A percentile compares a stretch with the other conserved stretches of the same genome.
phyloP scores from a whole-genome alignment of 176 grass and related monocot genomes.

The Oryza officinalis region DNA sequence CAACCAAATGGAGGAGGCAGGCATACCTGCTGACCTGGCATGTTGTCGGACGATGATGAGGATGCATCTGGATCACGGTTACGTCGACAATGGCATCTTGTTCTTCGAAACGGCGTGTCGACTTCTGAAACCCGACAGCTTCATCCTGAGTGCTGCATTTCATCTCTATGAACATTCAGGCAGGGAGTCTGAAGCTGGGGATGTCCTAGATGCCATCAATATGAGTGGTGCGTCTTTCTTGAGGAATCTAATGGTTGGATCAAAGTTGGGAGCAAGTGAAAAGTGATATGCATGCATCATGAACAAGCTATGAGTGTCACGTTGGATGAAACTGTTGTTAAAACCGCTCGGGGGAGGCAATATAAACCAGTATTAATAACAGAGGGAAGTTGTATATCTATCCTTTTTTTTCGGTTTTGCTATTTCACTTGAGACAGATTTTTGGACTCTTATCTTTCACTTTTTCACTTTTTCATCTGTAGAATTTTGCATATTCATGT shows the following conservation, averaged over 20 bases:
- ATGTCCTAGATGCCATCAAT: constrained; percentile 55
- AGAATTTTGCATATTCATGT: too few relatives aligned
- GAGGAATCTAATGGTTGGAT: constrained; percentile 62
- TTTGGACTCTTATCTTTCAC: too few relatives aligned
- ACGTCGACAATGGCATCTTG: constrained; percentile 56
- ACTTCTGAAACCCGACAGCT: constrained; percentile 71
- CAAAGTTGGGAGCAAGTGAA: constrained; percentile 36
- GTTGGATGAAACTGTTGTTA: too few relatives aligned
- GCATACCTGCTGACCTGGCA: constrained; percentile 56
- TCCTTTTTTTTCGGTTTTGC: too few relatives aligned
- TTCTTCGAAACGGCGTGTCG: constrained; percentile 52
- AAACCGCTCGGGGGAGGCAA: too few relatives aligned
- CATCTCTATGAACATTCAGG: constrained; percentile 73
- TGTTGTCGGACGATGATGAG: constrained; percentile 88
- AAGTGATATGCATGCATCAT: neutral
- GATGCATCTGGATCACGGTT: constrained; percentile 57
- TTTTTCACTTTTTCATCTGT: too few relatives aligned
- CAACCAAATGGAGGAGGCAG: constrained; percentile 49
- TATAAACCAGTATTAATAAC: too few relatives aligned
- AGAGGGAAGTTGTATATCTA: too few relatives aligned
- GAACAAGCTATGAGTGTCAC: neutral
- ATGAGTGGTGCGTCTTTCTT: constrained; percentile 56
- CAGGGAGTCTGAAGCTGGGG: constrained; percentile 50
- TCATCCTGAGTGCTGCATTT: constrained; percentile 66
- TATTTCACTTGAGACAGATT: too few relatives aligned